Evolutionary conservation across 441 rosid species (phyloP).

Genomic region (Erodium moschatum): DNA sequence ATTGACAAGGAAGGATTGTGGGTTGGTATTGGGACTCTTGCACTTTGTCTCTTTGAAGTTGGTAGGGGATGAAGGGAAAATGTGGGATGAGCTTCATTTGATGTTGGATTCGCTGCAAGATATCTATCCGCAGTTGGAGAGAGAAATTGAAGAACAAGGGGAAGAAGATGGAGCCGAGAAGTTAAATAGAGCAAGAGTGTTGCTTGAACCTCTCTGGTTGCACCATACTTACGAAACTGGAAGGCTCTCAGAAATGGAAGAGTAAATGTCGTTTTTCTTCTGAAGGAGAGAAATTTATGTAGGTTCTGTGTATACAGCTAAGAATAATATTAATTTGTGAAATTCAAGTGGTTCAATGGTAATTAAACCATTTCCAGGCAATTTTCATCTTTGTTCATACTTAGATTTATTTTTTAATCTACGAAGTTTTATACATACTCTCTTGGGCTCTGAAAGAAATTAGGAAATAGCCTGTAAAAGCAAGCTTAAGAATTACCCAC

Average conservation of each 20-base stretch:
- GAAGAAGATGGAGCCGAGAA: constrained; percentile 33
- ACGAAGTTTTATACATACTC: too few relatives aligned
- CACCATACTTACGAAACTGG: constrained; percentile 75
- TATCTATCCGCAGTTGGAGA: constrained; percentile 55
- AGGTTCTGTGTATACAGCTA: too few relatives aligned
- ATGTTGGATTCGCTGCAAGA: constrained; percentile 63
- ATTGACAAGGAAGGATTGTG: constrained; percentile 50
- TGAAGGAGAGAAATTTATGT: not conserved
- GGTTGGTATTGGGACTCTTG: constrained; percentile 47
- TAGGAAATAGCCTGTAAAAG: too few relatives aligned
- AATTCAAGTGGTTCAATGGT: not conserved
- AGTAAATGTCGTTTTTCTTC: constrained; percentile 19
- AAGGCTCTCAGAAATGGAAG: constrained; percentile 53
- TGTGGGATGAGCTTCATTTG: constrained; percentile 56
- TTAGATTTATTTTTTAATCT: too few relatives aligned
- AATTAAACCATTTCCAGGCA: too few relatives aligned
- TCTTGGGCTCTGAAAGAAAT: too few relatives aligned
- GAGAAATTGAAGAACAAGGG: constrained; percentile 45
- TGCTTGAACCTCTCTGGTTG: constrained; percentile 85
- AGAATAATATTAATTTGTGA: not conserved
- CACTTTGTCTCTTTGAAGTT: constrained; percentile 51
- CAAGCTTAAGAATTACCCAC: too few relatives aligned
- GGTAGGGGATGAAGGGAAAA: constrained; percentile 44
- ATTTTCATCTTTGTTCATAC: too few relatives aligned
- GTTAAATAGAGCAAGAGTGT: constrained; percentile 37